A percentile compares a stretch with the other conserved stretches of the same genome.
phyloP scores from a whole-genome alignment of 2,329 filamentous ascomycete genomes.

The Diaporthe amygdali region DNA sequence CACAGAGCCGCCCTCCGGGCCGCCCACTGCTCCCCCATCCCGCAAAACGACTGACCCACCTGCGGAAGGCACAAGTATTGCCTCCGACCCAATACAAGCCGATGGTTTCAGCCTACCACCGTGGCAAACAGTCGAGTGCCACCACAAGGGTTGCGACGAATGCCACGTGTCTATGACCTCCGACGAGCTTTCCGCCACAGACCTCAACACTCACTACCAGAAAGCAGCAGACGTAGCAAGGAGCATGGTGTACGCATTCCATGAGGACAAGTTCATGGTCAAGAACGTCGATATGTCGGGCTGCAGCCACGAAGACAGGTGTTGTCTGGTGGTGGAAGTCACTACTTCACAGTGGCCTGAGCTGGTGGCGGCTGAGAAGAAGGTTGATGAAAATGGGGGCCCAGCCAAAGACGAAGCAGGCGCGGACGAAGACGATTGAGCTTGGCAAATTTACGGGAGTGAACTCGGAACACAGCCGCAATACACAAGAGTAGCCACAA shows the following conservation, averaged over 20 bases:
- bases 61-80: neutral
- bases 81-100: neutral
- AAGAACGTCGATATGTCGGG: neutral
- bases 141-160: neutral
- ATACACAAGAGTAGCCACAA: neutral
- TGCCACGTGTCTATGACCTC: neutral
- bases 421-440: neutral
- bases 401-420: neutral
- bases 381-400: accelerated
- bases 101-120: too few relatives aligned
- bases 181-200: neutral
- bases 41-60: neutral
- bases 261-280: neutral
- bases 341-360: neutral
- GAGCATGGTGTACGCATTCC: neutral
- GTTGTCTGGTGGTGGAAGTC: neutral
- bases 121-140: neutral
- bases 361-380: neutral
- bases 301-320: neutral
- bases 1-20: neutral
- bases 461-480: too few relatives aligned
- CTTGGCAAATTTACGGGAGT: accelerated
- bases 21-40: neutral
- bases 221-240: neutral
- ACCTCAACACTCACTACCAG: neutral